Conservation (phyloP, 306 rosid species). For the Canavalia gladiata region DNA sequence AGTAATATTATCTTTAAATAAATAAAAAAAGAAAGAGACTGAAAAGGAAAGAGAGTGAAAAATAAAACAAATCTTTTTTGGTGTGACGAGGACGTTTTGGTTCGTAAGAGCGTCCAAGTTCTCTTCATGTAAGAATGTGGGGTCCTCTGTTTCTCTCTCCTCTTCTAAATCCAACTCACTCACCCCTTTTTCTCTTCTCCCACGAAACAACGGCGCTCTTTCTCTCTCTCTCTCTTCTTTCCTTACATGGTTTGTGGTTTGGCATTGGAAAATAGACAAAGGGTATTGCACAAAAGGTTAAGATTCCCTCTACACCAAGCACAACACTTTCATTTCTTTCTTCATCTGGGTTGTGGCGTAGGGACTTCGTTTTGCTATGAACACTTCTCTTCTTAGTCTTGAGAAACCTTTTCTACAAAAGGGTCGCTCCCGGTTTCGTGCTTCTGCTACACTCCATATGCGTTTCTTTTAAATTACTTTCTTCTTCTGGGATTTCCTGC, state of each 20-base stretch:
- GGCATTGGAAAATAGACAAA: conserved; percentile 44
- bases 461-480: conserved; percentile 17
- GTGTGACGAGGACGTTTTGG: conserved; percentile 71
- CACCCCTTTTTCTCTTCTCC: conserved; percentile 29
- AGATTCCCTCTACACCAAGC: not conserved
- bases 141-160: conserved; percentile 49
- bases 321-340: conserved; percentile 1
- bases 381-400: not conserved
- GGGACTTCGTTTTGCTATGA: conserved; percentile 29
- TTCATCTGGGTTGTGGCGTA: conserved; percentile 8
- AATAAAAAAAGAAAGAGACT: conserved; percentile 6
- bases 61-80: conserved; percentile 60
- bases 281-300: conserved; percentile 5
- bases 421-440: conserved; percentile 45
- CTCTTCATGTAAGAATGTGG: conserved; percentile 86
- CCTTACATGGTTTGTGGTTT: conserved; percentile 45
- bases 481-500: conserved; percentile 46
- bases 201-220: conserved; percentile 78
- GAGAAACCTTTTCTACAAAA: not conserved
- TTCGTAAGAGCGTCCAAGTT: conserved; percentile 92
- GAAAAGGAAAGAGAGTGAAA: conserved; percentile 37
- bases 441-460: conserved; percentile 33
- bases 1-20: not conserved
- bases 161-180: conserved; percentile 55
- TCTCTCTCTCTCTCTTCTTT: conserved; percentile 14